Percentiles rank a stretch among this genome's conserved stretches.
Conservation (phyloP, 2,329 filamentous ascomycete species). For the Pseudocercospora fijiensis region DNA sequence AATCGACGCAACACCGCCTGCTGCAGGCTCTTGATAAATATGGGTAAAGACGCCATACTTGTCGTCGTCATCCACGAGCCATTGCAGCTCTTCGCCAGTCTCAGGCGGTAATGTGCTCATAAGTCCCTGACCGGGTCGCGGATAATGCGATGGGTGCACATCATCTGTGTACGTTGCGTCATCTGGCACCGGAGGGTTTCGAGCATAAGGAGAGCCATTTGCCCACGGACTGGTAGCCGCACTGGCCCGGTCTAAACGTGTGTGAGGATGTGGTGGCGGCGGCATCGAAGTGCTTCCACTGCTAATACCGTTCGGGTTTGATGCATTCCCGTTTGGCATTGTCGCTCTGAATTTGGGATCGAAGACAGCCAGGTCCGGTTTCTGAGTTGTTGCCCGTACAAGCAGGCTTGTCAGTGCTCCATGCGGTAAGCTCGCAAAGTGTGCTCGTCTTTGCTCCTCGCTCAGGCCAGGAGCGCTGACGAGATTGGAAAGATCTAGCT, state of each 20-base stretch:
- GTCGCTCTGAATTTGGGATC: constrained; percentile 36
- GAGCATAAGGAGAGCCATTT: constrained; percentile 1
- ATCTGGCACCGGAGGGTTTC: constrained; percentile 33
- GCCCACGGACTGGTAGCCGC: neutral
- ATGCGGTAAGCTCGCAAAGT: constrained; percentile 62
- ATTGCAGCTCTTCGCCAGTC: constrained; percentile 57
- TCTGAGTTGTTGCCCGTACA: constrained; percentile 58
- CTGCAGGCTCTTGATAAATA: constrained; percentile 29
- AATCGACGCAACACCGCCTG: neutral
- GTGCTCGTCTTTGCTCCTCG: constrained; percentile 40
- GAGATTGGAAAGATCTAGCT: constrained; percentile 44
- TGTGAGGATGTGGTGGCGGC: neutral
- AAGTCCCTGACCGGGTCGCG: constrained; percentile 62
- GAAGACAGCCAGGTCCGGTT: constrained; percentile 68
- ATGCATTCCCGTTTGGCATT: constrained; percentile 11
- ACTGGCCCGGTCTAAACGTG: neutral
- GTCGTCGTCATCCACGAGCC: constrained; percentile 60
- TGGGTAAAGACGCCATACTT: constrained; percentile 58
- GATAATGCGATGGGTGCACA: constrained; percentile 59
- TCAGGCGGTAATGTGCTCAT: constrained; percentile 54
- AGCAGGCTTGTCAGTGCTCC: constrained; percentile 64
- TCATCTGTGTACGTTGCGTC: constrained; percentile 56
- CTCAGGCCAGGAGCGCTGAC: constrained; percentile 40
- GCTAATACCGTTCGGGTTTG: constrained; percentile 21
- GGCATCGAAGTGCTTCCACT: constrained; percentile 5